phyloP scores from a whole-genome alignment of 1,284 basidiomycete species.

The Phellopilus nigrolimitatus region DNA sequence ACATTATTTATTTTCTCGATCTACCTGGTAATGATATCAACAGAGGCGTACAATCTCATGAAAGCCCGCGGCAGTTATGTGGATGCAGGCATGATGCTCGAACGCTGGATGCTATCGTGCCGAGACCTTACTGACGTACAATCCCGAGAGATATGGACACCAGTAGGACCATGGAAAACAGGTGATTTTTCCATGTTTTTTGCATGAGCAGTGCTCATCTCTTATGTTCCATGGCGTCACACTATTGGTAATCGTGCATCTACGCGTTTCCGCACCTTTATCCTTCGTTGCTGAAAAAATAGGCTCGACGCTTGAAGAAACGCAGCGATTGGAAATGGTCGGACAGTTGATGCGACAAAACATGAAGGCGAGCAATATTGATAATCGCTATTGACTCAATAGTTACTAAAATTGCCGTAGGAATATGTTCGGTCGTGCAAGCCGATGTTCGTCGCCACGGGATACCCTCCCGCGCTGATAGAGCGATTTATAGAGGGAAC shows the following conservation, averaged over 20 bases:
- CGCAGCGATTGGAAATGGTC: constrained; percentile 17
- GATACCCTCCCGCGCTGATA: constrained; percentile 18
- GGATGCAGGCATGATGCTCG: constrained; percentile 14
- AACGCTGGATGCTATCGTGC: constrained; percentile 12
- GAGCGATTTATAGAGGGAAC: constrained; percentile 19
- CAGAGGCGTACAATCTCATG: constrained; percentile 21
- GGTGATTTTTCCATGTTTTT: constrained; percentile 4
- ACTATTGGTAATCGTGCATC: too few relatives aligned
- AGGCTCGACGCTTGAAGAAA: constrained; percentile 17
- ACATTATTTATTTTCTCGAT: neutral
- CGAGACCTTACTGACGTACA: constrained; percentile 16
- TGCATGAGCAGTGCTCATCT: neutral
- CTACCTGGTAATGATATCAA: neutral
- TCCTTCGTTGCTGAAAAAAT: neutral
- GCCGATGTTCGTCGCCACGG: constrained; percentile 21
- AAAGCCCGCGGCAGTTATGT: constrained; percentile 15
- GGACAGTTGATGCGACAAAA: constrained; percentile 22
- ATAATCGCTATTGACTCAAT: neutral
- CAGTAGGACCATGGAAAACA: constrained; percentile 23
- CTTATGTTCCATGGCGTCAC: too few relatives aligned
- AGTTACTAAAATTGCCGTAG: neutral
- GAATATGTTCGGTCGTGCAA: constrained; percentile 19
- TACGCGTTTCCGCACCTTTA: neutral
- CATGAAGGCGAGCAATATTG: constrained; percentile 15
- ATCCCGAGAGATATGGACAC: constrained; percentile 18